Conservation (phyloP, 441 rosid species). For the Euphorbia celastroides region DNA sequence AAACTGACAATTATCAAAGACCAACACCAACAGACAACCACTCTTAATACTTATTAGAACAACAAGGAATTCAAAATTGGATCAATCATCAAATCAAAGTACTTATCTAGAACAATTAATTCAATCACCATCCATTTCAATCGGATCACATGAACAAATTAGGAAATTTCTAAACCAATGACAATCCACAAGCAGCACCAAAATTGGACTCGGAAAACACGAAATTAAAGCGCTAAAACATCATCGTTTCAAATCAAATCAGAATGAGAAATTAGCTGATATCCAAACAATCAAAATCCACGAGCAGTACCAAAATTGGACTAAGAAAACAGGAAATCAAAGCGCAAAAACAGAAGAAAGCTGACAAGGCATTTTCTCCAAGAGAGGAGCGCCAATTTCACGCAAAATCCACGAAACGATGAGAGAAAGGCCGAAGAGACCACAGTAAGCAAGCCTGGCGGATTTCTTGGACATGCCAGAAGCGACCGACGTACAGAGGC, state of each 20-base stretch:
- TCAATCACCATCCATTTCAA: conserved; percentile 9
- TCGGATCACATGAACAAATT: background rate
- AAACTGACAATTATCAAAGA: background rate
- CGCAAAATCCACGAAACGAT: conserved; percentile 88
- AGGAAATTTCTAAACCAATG: background rate
- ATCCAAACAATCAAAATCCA: background rate
- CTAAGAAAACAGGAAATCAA: conserved; percentile 8
- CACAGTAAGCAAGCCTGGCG: conserved; percentile 89
- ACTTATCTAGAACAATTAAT: conserved; percentile 1
- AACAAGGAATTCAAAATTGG: background rate
- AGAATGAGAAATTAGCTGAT: background rate
- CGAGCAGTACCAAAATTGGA: conserved; percentile 2
- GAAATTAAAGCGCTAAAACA: conserved; percentile 3
- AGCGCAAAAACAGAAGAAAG: conserved; percentile 9
- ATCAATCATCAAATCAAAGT: background rate
- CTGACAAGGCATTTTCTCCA: conserved; percentile 71
- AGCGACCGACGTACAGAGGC: conserved; percentile 84
- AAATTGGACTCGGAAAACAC: conserved; percentile 10
- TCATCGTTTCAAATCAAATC: conserved; percentile 4
- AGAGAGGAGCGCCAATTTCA: conserved; percentile 72
- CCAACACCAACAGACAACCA: background rate
- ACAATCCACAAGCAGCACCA: background rate
- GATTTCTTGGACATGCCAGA: conserved; percentile 76
- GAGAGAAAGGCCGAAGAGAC: conserved; percentile 86
- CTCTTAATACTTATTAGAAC: background rate